phyloP scores from a whole-genome alignment of 2,329 filamentous ascomycete genomes.

The Calonectria pteridis region DNA sequence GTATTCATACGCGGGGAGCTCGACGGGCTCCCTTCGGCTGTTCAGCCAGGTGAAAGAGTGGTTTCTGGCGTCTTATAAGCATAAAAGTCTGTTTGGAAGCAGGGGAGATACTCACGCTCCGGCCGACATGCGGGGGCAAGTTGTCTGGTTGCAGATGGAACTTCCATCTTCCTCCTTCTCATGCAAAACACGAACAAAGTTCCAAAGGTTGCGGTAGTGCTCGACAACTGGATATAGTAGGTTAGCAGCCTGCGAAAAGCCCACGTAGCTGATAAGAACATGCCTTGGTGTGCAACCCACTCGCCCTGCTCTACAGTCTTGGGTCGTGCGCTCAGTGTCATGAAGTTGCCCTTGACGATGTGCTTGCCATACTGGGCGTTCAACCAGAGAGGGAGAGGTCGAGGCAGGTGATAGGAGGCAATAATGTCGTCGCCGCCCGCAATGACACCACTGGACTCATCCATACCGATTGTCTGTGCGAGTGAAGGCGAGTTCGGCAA shows the following conservation, averaged over 20 bases:
- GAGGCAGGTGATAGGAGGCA: constrained; percentile 73
- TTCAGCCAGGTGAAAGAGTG: constrained; percentile 98
- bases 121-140: constrained; percentile 94
- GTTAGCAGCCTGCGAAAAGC: constrained; percentile 12
- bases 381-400: constrained; percentile 76
- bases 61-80: constrained; percentile 64
- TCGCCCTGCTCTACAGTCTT: constrained; percentile 95
- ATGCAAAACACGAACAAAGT: constrained; percentile 89
- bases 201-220: constrained; percentile 90
- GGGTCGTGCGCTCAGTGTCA: constrained; percentile 94
- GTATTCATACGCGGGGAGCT: constrained; percentile 92
- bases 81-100: neutral
- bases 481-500: constrained; percentile 74
- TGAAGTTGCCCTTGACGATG: constrained; percentile 97
- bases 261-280: neutral
- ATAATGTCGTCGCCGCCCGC: constrained; percentile 67
- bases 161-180: constrained; percentile 84
- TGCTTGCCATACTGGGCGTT: constrained; percentile 82
- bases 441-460: constrained; percentile 66
- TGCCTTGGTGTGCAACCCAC: constrained; percentile 96
- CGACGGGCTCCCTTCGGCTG: constrained; percentile 86
- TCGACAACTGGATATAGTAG: constrained; percentile 78
- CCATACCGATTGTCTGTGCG: constrained; percentile 76
- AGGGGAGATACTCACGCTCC: constrained; percentile 76
- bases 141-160: constrained; percentile 85